Conservation (phyloP, 2,329 filamentous ascomycete genomes). For the Fusarium continuum region DNA sequence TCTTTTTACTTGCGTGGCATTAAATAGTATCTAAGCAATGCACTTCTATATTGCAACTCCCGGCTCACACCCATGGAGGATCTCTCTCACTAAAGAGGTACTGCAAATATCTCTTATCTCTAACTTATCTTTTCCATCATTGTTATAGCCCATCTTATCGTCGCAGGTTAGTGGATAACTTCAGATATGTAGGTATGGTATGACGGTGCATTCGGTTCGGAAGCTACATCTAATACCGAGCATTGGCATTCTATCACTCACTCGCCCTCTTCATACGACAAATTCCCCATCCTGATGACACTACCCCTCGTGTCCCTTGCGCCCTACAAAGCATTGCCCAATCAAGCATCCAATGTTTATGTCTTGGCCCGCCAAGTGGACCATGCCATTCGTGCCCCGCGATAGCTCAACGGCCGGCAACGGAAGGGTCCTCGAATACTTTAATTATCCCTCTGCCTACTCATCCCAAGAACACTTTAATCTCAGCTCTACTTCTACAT, state of each 20-base stretch:
- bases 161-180: slow-evolving; percentile 1
- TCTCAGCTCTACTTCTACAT: neutral
- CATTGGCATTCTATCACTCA: slow-evolving; percentile 8
- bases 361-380: slow-evolving; percentile 24
- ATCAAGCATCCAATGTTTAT: slow-evolving; percentile 1
- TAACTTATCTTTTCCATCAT: neutral
- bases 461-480: no score
- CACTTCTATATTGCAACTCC: neutral
- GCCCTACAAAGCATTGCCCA: slow-evolving; percentile 26
- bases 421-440: slow-evolving; percentile 11
- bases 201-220: slow-evolving; percentile 6
- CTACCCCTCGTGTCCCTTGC: slow-evolving; percentile 38
- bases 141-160: slow-evolving; percentile 7
- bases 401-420: slow-evolving; percentile 30
- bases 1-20: no score
- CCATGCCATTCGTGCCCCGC: slow-evolving; percentile 22
- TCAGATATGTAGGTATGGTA: slow-evolving; percentile 18
- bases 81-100: neutral
- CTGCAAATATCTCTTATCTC: neutral
- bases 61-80: neutral
- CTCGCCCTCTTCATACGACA: slow-evolving; percentile 5
- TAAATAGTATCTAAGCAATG: no score
- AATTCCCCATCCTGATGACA: slow-evolving; percentile 13
- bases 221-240: slow-evolving; percentile 32
- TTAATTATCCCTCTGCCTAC: neutral